Evolutionary conservation across 257 asterid species (phyloP), one percentile per base, ranked within the genome.

Genomic region (Euphrasia confusa): DNA sequence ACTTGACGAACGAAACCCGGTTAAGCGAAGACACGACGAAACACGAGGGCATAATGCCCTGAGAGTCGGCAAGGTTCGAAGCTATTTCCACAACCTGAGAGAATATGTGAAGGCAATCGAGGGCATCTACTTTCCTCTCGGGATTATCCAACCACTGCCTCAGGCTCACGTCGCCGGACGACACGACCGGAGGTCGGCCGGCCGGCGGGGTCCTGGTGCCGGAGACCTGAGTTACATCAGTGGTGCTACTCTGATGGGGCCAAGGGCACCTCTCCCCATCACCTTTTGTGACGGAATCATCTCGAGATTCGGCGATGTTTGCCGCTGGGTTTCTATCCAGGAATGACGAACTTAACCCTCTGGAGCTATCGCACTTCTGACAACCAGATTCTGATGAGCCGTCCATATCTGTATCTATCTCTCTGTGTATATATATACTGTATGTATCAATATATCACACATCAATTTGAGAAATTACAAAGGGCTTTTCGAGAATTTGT

Each of bases 81-180:
- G 87, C 97, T 39, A 93, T 77, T 79, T 79, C 86, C 6, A 89
- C 95, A 70, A 93, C 81, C 68, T 93, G 99, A 52, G 92, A 74
- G 72, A 93, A 93, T 76, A 93, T 83, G 71, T 87, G 96, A 75
- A 89, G 68, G 78, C 99, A 89, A 37, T 93, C 99, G 9, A 77
- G 76, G 13, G 88, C 74, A 71, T 89, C 96, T 65, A 89, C 94
- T 5, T 68, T 69, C 68, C 99, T 83, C 50, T 80, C 96, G 2
- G 92, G 83, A 67, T 85, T 74, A 77, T 93, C 95, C 80, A 93
- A 68, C 99, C 95, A 93, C 74, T 89, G 94, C 66, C 99, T 80
- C 75, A 92, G 72, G 61, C 96, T 89, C 59, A 83, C 81, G 45
- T 84, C 95, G 59, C 70, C 69, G 60, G 70, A 75, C 61, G 70